Base-by-base conservation (phyloP, 2,329 filamentous ascomycete genomes). In the Clarireedia paspali region DNA sequence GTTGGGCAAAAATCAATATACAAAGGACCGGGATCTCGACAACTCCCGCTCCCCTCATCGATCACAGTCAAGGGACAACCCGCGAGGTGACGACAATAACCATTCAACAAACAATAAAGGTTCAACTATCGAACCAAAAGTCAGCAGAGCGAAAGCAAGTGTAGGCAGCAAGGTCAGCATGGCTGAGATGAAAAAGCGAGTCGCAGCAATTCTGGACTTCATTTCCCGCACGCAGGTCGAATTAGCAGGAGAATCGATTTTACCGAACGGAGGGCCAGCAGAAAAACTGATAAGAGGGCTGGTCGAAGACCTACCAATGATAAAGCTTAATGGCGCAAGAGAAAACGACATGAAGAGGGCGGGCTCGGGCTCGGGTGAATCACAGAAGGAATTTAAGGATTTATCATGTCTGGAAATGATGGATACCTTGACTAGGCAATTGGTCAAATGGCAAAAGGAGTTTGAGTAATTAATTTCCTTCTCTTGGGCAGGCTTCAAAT, bases 171-270 rank as follows among this genome's bases (percentile, higher is more conserved):
- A 88, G 69, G 82, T 91, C 56, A 91, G 85, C 27, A 88, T 95
- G 84, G 85, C 85, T 58, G 91, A 96, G 67, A 91, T 95, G 83
- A 89, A 88, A 72, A 83, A 88, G 61, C 85, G 90, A 9, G 89
- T 91, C 5, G 82, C 88, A 4, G 87, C 82, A 20, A 95, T 96
- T 68, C 79, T 95, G 57, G 90, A 94, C 63, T 96, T 92, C 67
- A 96, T 96, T 60, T 86, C 88, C 4, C 84, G 89, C 62, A 92
- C 90, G 56, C 91, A 96, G 70, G 78, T 95, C 6, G 91, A 96
- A 66, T 81, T 95, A 72, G 90, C 89, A 1, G 83, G 81, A 30
- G 86, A 85, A 70, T 76, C 72, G 6, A 47, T 40, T 53, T 66
- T 72, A 23, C 70, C 72, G 47, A 70, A 67, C 44, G 70, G 75